These are phyloP conservation scores for Podaxis pistillaris DNA, from an alignment of 768 basidiomycete genomes.

Conservation along the genomic window DNA sequence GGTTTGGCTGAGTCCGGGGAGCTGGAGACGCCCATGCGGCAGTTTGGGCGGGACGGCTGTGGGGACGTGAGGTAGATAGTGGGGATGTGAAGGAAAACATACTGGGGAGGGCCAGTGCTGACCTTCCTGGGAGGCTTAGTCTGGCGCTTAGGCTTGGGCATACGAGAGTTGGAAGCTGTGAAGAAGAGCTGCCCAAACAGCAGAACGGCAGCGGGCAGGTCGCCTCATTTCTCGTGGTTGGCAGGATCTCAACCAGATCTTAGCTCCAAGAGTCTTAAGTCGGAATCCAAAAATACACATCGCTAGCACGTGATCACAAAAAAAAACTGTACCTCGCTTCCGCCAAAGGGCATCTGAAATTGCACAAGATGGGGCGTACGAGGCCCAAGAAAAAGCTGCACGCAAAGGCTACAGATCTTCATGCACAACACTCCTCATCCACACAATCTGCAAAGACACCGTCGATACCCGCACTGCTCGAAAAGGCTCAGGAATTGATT, in stretches of 20 bases:
- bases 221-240: no score
- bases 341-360: not conserved
- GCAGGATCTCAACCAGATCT: no score
- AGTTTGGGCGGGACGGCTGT: conserved; percentile 57
- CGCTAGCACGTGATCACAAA: conserved; percentile 24
- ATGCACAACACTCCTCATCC: conserved; percentile 19
- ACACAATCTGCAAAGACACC: conserved; percentile 31
- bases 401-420: conserved; percentile 31
- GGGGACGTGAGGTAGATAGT: conserved; percentile 15
- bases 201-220: no score
- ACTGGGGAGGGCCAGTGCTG: conserved; percentile 57
- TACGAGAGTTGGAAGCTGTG: no score
- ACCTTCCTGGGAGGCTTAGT: conserved; percentile 30
- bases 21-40: conserved; percentile 68
- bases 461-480: conserved; percentile 54
- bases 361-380: conserved; percentile 50
- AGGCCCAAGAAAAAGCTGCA: conserved; percentile 45
- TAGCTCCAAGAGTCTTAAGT: no score
- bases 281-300: not conserved
- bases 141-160: no score
- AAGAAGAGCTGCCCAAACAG: no score
- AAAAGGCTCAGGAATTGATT: conserved; percentile 80
- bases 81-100: conserved; percentile 16
- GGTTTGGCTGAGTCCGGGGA: conserved; percentile 46
- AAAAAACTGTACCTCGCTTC: conserved; percentile 13